These are phyloP conservation scores for Clonostachys rhizophaga DNA, from an alignment of 2,329 filamentous ascomycete species.

Conservation along the genomic window DNA sequence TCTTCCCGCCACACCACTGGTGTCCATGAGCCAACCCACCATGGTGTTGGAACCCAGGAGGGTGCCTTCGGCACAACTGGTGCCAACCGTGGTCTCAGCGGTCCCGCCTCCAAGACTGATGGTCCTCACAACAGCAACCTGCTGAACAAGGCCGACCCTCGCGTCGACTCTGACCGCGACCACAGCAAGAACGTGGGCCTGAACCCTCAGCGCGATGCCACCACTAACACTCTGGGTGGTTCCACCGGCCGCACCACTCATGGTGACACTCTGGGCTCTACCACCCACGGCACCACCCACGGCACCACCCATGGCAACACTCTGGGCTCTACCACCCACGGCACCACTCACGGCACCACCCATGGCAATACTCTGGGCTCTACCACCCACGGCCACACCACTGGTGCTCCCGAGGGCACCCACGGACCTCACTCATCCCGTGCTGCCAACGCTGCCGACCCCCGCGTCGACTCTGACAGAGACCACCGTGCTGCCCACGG, in stretches of 20 bases:
- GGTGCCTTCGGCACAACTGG: neutral
- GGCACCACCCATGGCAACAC: constrained; percentile 13
- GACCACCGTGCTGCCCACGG: constrained; percentile 21
- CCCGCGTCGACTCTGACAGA: constrained; percentile 45
- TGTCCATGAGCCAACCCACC: neutral
- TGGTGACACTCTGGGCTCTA: constrained; percentile 8
- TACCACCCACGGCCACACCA: constrained; percentile 8
- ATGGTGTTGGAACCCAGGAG: neutral
- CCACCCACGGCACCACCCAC: constrained; percentile 7
- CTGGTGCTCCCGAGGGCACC: constrained; percentile 18
- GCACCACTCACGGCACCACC: constrained; percentile 13
- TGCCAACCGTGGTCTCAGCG: neutral
- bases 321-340: constrained; percentile 16
- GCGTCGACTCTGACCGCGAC: constrained; percentile 49
- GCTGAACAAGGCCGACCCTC: constrained; percentile 46
- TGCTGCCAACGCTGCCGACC: constrained; percentile 41
- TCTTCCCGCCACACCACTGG: neutral
- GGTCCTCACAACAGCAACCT: constrained; percentile 42
- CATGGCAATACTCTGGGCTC: constrained; percentile 6
- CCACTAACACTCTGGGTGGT: constrained; percentile 5
- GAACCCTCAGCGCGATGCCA: constrained; percentile 13
- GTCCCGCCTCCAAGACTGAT: constrained; percentile 7
- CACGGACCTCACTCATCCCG: constrained; percentile 37
- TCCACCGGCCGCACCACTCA: neutral
- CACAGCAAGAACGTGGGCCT: constrained; percentile 23